phyloP scores from a whole-genome alignment of 2,329 filamentous ascomycete species.

The Pseudogymnoascus sp. region DNA sequence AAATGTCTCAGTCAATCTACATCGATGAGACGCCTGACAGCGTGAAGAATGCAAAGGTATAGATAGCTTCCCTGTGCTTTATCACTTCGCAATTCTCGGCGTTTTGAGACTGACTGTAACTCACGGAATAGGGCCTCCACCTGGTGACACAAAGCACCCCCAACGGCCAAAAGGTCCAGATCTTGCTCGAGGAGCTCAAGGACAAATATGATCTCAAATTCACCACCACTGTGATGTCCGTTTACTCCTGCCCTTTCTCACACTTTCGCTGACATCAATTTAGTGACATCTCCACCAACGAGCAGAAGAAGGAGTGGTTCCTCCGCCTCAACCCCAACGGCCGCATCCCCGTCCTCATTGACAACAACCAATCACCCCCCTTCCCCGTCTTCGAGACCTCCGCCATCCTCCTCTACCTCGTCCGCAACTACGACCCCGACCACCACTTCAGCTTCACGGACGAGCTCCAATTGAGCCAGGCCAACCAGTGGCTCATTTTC shows the following conservation, averaged over 20 bases:
- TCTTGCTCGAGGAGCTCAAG: slow-evolving; percentile 46
- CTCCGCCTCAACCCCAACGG: slow-evolving; percentile 39
- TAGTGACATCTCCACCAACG: slow-evolving; percentile 40
- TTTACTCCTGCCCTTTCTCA: not conserved
- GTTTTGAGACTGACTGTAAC: not conserved
- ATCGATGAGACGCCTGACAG: slow-evolving; percentile 36
- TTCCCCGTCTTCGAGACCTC: slow-evolving; percentile 45
- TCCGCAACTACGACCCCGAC: slow-evolving; percentile 39
- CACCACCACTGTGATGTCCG: slow-evolving; percentile 35
- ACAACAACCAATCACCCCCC: slow-evolving; percentile 39
- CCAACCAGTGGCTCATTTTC: slow-evolving; percentile 46
- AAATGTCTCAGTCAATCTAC: slow-evolving; percentile 34
- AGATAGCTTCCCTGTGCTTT: not conserved
- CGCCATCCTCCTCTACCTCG: slow-evolving; percentile 44
- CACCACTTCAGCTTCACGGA: slow-evolving; percentile 43
- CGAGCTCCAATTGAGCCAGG: slow-evolving; percentile 39
- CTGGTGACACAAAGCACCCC: slow-evolving; percentile 42
- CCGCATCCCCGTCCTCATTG: slow-evolving; percentile 19
- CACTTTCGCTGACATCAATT: not conserved
- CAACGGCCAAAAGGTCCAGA: slow-evolving; percentile 44
- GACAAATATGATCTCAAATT: slow-evolving; percentile 40
- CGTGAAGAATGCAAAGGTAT: slow-evolving; percentile 36
- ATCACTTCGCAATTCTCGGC: not conserved
- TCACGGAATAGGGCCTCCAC: slow-evolving; percentile 34
- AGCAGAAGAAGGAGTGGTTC: slow-evolving; percentile 49